A percentile compares a stretch with the other conserved stretches of the same genome.
phyloP scores from a whole-genome alignment of 1,284 basidiomycete genomes.

The Trichosporon faecale region DNA sequence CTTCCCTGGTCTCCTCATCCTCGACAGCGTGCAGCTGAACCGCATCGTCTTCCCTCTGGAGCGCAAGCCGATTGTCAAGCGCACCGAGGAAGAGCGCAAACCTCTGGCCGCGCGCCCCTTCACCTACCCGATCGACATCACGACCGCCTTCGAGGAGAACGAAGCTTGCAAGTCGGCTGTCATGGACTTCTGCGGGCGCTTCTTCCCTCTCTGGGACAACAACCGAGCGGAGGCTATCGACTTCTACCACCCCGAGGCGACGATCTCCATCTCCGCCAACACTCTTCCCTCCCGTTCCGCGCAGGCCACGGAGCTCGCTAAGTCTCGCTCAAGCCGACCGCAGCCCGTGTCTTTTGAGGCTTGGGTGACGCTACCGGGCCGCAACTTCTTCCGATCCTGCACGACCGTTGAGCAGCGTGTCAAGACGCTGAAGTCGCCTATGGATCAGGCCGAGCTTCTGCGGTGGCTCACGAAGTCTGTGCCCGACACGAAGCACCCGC shows the following conservation, averaged over 20 bases:
- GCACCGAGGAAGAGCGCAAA: slow-evolving; percentile 33
- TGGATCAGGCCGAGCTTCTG: slow-evolving; percentile 56
- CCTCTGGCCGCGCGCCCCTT: slow-evolving; percentile 34
- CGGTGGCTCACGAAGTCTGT: slow-evolving; percentile 58
- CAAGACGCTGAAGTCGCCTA: slow-evolving; percentile 69
- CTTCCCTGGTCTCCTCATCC: slow-evolving; percentile 49
- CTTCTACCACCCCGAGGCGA: slow-evolving; percentile 77
- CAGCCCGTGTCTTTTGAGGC: slow-evolving; percentile 67
- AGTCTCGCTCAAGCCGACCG: slow-evolving; percentile 63
- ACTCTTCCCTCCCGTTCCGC: slow-evolving; percentile 68
- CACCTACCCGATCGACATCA: slow-evolving; percentile 46
- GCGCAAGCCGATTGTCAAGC: slow-evolving; percentile 39
- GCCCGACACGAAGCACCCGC: slow-evolving; percentile 75
- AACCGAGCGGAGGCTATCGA: slow-evolving; percentile 66
- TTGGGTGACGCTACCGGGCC: slow-evolving; percentile 66
- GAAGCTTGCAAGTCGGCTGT: slow-evolving; percentile 45
- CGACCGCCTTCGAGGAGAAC: slow-evolving; percentile 36
- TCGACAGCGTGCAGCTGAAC: slow-evolving; percentile 56
- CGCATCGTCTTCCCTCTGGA: slow-evolving; percentile 47
- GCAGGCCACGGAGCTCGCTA: slow-evolving; percentile 27
- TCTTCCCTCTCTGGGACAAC: slow-evolving; percentile 78
- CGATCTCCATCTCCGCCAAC: slow-evolving; percentile 82
- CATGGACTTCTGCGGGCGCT: slow-evolving; percentile 57
- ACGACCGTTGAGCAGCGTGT: slow-evolving; percentile 64
- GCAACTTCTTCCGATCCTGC: slow-evolving; percentile 70